A percentile compares a stretch with the other conserved stretches of the same genome.
These are phyloP conservation scores for Sphaerulina populicola DNA, from an alignment of 2,329 filamentous ascomycete species.

Conservation along the genomic window DNA sequence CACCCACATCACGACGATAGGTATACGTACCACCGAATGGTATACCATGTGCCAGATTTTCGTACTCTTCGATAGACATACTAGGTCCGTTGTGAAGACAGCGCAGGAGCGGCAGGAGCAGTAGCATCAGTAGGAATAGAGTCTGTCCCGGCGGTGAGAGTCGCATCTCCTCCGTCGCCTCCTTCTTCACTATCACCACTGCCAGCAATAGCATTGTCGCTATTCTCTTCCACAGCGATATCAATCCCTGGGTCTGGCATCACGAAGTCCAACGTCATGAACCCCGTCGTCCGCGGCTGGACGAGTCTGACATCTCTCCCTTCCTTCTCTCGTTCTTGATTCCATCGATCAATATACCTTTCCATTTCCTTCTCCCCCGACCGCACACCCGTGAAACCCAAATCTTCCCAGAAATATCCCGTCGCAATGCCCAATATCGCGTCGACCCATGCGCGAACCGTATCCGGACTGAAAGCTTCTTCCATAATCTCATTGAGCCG, in stretches of 20 bases:
- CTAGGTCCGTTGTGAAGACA: slow-evolving; percentile 4
- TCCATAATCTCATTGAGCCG: slow-evolving; percentile 71
- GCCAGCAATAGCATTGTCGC: not conserved
- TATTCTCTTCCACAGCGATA: slow-evolving; percentile 19
- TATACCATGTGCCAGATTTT: slow-evolving; percentile 1
- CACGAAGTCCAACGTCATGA: slow-evolving; percentile 77
- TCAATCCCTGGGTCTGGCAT: slow-evolving; percentile 68
- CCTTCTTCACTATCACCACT: too few relatives aligned
- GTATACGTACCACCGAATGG: not conserved
- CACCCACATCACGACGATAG: not conserved
- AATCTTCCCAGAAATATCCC: slow-evolving; percentile 90
- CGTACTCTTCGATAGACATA: slow-evolving; percentile 2
- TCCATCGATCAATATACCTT: slow-evolving; percentile 79
- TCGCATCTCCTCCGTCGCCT: slow-evolving; percentile 11
- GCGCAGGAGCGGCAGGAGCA: not conserved
- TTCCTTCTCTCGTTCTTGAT: slow-evolving; percentile 53
- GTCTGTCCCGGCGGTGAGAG: not conserved
- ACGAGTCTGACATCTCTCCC: slow-evolving; percentile 64
- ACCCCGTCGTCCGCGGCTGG: slow-evolving; percentile 71
- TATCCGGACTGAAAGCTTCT: slow-evolving; percentile 72
- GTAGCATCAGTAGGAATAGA: not conserved
- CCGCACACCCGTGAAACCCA: slow-evolving; percentile 71
- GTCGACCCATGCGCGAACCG: slow-evolving; percentile 69
- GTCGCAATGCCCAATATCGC: slow-evolving; percentile 70
- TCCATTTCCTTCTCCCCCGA: slow-evolving; percentile 62